phyloP scores from a whole-genome alignment of 192 early-diverging fungal genomes.

The Powellomyces hirtus region DNA sequence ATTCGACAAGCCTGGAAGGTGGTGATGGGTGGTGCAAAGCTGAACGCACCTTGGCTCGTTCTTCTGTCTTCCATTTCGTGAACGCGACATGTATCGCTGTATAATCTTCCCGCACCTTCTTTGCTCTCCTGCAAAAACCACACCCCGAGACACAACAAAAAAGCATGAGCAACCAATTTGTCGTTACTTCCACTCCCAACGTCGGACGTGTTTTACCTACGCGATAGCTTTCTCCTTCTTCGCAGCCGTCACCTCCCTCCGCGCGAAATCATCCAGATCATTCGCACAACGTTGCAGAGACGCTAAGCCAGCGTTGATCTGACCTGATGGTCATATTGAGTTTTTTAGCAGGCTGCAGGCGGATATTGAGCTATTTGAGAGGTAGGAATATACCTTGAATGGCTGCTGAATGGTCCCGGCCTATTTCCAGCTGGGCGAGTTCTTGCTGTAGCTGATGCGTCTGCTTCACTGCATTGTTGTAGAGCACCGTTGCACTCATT shows the following conservation, averaged over 20 bases:
- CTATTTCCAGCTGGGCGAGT: constrained; percentile 31
- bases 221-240: constrained; percentile 48
- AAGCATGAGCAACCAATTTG: background rate
- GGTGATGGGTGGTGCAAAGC: background rate
- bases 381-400: too few species aligned
- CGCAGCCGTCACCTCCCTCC: constrained; percentile 43
- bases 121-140: constrained; percentile 31
- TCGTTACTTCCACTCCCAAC: too few species aligned
- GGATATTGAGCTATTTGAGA: too few species aligned
- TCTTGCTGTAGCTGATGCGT: constrained; percentile 31
- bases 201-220: constrained; percentile 36
- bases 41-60: constrained; percentile 18
- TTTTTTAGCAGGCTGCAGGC: too few species aligned
- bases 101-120: constrained; percentile 38
- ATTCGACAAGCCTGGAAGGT: background rate
- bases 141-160: background rate
- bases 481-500: constrained; percentile 42
- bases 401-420: constrained; percentile 25
- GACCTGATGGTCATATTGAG: constrained; percentile 12
- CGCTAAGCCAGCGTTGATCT: constrained; percentile 36
- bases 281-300: constrained; percentile 35
- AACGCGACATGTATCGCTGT: constrained; percentile 20
- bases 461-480: constrained; percentile 40
- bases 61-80: constrained; percentile 22
- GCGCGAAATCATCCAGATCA: constrained; percentile 42